Evolutionary conservation across 2,329 filamentous ascomycete species (phyloP), one percentile per base, ranked within the genome.

Genomic region (Pseudocercospora musae): DNA sequence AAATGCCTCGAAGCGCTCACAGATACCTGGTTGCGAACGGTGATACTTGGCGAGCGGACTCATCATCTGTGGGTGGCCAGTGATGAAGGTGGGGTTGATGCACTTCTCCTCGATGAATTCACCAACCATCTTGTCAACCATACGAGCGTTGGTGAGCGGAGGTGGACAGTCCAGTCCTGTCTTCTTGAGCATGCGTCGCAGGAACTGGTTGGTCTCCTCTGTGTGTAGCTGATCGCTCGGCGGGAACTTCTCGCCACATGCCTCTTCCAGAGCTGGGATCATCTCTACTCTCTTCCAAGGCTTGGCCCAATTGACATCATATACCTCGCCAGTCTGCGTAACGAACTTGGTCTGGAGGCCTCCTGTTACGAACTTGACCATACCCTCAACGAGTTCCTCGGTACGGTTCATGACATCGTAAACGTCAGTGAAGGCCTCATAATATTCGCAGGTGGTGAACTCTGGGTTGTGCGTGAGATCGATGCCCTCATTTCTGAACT

Each of bases 381-480:
- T 84, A 44, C 89, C 86, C 31, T 91, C 93, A 52, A 99, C 89
- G 29, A 99, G 88, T 75, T 97, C 93, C 78, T 99, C 95, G 1
- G 95, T 98, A 73, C 92, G 85, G 63, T 90, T 81, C 89, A 96
- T 92, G 63, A 97, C 82, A 74, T 98, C 95, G 77, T 96, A 90
- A 70, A 96, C 87, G 78, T 96, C 92, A 40, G 80, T 77, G 60
- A 77, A 98, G 3, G 95, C 94, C 85, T 90, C 88, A 80, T 99
- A 99, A 80, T 98, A 98, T 78, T 99, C 95, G 77, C 92, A 91
- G 25, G 92, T 96, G 48, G 95, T 99, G 82, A 99, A 99, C 77
- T 99, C 95, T 42, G 91, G 95, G 82, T 98, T 99, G 83, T 99
- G 95, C 7, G 95, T 99, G 56, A 95, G 82, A 76, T 96, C 92